phyloP scores from a whole-genome alignment of 2,329 filamentous ascomycete species.

The Epichloe sp. region DNA sequence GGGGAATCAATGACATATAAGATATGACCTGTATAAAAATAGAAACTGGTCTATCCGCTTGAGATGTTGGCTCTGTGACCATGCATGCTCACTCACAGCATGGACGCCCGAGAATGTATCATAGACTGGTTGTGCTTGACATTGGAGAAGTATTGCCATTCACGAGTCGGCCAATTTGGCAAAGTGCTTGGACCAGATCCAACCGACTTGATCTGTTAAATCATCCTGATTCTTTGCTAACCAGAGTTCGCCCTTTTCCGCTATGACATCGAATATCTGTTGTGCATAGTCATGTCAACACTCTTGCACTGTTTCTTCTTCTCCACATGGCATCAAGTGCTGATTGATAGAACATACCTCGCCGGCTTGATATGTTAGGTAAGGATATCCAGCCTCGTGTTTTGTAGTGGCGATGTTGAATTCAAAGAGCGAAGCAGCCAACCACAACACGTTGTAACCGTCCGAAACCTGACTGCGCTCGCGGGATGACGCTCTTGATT shows the following conservation, averaged over 20 bases:
- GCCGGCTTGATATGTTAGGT: constrained; percentile 87
- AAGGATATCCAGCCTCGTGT: constrained; percentile 87
- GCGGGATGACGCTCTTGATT: constrained; percentile 47
- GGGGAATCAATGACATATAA: neutral
- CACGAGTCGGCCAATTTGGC: constrained; percentile 47
- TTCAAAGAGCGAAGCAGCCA: constrained; percentile 88
- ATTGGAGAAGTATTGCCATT: neutral
- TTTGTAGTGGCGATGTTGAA: constrained; percentile 93
- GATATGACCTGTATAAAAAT: too few species aligned
- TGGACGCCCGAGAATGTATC: neutral
- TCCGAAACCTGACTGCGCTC: constrained; percentile 39
- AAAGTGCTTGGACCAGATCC: constrained; percentile 99
- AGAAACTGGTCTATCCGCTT: too few species aligned
- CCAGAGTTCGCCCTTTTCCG: constrained; percentile 95
- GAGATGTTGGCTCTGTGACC: neutral
- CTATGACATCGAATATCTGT: constrained; percentile 80
- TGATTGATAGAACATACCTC: constrained; percentile 45
- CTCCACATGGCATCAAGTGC: neutral
- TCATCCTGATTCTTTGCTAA: constrained; percentile 96
- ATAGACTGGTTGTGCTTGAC: neutral
- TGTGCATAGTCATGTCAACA: neutral
- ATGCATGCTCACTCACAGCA: neutral
- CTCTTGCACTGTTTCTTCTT: neutral
- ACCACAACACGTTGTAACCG: constrained; percentile 66
- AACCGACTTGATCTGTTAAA: constrained; percentile 62